A percentile compares a stretch with the other conserved stretches of the same genome.
Conservation (phyloP, 371 early-diverging fungal species). For the Lichtheimia ornata region DNA sequence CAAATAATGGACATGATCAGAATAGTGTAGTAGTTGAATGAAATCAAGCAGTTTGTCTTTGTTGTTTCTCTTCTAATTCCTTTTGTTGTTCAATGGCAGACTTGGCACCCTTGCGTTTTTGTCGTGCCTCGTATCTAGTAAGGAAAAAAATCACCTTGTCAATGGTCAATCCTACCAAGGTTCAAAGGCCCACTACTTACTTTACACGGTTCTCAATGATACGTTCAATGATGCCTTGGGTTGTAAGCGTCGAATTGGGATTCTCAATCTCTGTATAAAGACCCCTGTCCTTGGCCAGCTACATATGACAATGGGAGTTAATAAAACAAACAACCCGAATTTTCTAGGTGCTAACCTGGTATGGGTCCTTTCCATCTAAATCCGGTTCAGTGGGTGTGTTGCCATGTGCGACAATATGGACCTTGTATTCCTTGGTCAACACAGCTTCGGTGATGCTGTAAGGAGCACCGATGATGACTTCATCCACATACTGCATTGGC, state of each 20-base stretch:
- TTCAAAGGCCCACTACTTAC: conserved; percentile 41
- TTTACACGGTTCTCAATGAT: conserved; percentile 83
- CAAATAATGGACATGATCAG: too few relatives aligned
- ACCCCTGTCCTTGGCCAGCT: conserved; percentile 72
- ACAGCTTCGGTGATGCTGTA: conserved; percentile 85
- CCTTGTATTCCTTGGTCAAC: conserved; percentile 74
- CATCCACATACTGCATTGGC: conserved; percentile 73
- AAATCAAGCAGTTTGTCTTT: neutral
- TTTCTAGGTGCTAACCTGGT: conserved; percentile 36
- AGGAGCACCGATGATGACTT: conserved; percentile 91
- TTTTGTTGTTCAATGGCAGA: conserved; percentile 67
- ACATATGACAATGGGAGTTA: conserved; percentile 16
- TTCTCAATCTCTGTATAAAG: conserved; percentile 79
- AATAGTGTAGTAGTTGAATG: too few relatives aligned
- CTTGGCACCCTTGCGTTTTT: conserved; percentile 72
- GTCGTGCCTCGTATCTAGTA: conserved; percentile 66
- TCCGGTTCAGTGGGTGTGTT: conserved; percentile 64
- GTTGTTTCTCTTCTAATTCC: conserved; percentile 37
- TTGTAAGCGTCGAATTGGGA: conserved; percentile 74
- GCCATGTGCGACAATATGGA: conserved; percentile 78
- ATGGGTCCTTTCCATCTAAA: conserved; percentile 79
- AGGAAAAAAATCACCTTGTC: conserved; percentile 1
- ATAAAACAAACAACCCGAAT: too few relatives aligned
- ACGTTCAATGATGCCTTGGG: conserved; percentile 82
- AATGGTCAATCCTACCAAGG: neutral